These are phyloP conservation scores for Athelia psychrophila DNA, from an alignment of 1,284 basidiomycete species.

Conservation along the genomic window DNA sequence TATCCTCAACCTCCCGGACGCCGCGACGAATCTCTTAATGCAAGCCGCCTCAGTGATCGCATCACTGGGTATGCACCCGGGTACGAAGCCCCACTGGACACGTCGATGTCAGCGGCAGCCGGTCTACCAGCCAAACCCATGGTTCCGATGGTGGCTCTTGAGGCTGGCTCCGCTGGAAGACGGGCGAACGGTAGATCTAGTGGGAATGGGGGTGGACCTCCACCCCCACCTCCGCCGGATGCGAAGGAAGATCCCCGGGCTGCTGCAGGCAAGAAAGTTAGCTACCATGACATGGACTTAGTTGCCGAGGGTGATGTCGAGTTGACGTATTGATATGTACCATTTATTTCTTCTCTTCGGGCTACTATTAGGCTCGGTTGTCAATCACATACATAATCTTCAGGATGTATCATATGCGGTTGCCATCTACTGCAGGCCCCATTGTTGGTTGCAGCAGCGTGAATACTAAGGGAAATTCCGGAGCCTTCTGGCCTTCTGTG, in stretches of 20 bases:
- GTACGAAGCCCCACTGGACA: slow-evolving; percentile 41
- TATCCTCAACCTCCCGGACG: slow-evolving; percentile 38
- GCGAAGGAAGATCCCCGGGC: slow-evolving; percentile 86
- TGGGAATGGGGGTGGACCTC: slow-evolving; percentile 43
- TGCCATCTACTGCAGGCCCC: neutral
- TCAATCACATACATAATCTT: neutral
- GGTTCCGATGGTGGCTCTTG: slow-evolving; percentile 60
- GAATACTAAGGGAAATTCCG: no score
- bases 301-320: slow-evolving; percentile 86
- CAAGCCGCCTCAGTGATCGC: slow-evolving; percentile 69
- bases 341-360: neutral
- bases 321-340: slow-evolving; percentile 58
- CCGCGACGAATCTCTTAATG: slow-evolving; percentile 54
- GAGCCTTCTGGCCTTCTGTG: no score
- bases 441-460: neutral
- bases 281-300: slow-evolving; percentile 86
- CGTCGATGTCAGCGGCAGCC: slow-evolving; percentile 55
- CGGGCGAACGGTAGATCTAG: slow-evolving; percentile 24
- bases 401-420: neutral
- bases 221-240: slow-evolving; percentile 77
- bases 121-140: slow-evolving; percentile 77
- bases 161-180: slow-evolving; percentile 43
- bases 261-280: slow-evolving; percentile 77
- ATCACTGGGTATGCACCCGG: slow-evolving; percentile 68
- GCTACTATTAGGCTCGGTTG: neutral